phyloP scores from a whole-genome alignment of 306 rosid genomes.

The Erythrophleum fordii region DNA sequence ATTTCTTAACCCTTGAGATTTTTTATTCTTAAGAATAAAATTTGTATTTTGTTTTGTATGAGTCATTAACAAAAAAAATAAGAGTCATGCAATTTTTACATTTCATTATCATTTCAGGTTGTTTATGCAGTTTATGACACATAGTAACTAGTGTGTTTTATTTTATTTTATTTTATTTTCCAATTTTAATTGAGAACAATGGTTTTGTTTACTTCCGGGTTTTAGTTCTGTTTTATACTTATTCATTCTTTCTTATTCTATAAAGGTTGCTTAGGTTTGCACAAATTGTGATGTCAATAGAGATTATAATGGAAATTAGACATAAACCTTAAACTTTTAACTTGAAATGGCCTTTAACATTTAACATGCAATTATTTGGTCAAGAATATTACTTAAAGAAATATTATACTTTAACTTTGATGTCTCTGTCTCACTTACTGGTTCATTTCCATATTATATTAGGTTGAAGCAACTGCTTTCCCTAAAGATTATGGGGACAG shows the following conservation, averaged over 20 bases:
- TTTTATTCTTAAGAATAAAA: not conserved
- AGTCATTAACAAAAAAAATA: not conserved
- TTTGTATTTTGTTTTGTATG: not conserved
- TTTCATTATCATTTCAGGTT: conserved; percentile 63
- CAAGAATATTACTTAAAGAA: conserved; percentile 14
- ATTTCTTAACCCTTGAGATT: not conserved
- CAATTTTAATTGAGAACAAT: not conserved
- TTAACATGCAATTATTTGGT: conserved; percentile 9
- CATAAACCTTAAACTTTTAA: not conserved
- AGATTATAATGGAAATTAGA: not conserved
- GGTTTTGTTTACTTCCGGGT: conserved; percentile 11
- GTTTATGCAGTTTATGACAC: conserved; percentile 93
- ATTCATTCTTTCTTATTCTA: not conserved
- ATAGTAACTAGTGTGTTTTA: conserved; percentile 86
- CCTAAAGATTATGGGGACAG: conserved; percentile 78
- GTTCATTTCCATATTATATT: conserved; percentile 32
- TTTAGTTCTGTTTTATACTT: conserved; percentile 13
- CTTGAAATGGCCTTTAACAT: not conserved
- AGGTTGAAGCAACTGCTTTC: conserved; percentile 88
- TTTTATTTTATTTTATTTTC: not conserved
- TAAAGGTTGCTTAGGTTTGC: conserved; percentile 82
- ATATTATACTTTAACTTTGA: conserved; percentile 15
- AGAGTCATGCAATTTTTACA: conserved; percentile 1
- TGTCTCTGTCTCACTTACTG: conserved; percentile 27
- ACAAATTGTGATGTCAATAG: conserved; percentile 77